Evolutionary conservation across 2,329 filamentous ascomycete species (phyloP), one percentile per base, ranked within the genome.

Genomic region (Sphaerostilbella broomeana): DNA sequence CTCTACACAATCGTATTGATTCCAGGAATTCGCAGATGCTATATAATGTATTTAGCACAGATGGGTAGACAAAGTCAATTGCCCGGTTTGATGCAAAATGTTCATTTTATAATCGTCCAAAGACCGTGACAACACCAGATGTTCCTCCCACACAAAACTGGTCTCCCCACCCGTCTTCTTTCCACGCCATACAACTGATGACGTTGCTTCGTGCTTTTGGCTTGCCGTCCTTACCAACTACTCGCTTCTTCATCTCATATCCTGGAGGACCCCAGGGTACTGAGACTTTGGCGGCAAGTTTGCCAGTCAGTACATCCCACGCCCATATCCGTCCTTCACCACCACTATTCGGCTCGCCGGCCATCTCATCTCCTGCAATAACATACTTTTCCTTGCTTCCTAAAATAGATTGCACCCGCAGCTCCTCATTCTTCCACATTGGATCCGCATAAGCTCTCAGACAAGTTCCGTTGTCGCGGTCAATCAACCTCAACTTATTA

Each of bases 291-390:
- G 83, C 77, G 42, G 77, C 68, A 35, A 84, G 57, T 39, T 79
- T 75, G 1, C 86, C 89, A 5, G 74, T 82, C 39, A 95, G 59
- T 15, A 94, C 65, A 63, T 95, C 88, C 90, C 90, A 97, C 2
- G 79, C 86, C 67, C 81, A 81, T 6, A 88, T 62, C 52, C 70
- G 70, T 3, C 84, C 84, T 45, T 82, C 69, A 3, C 63, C 64
- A 34, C 46, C 43, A 3, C 39, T 27, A 15, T 40, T 54, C 26
- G 47, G 20, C 20, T 51, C 56, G 15, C 44, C 57, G 1, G 50
- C 53, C 38, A 75, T 70, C 61, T 95, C 89, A 53, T 88, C 87
- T 6, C 90, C 90, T 35, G 79, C 84, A 4, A 95, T 54, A 2
- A 92, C 86, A 34, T 83, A 81, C 44, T 77, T 80, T 61, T 95